Percentiles rank a stretch among this genome's conserved stretches.
Conservation (phyloP, 371 early-diverging fungal species). For the Blakeslea trispora region DNA sequence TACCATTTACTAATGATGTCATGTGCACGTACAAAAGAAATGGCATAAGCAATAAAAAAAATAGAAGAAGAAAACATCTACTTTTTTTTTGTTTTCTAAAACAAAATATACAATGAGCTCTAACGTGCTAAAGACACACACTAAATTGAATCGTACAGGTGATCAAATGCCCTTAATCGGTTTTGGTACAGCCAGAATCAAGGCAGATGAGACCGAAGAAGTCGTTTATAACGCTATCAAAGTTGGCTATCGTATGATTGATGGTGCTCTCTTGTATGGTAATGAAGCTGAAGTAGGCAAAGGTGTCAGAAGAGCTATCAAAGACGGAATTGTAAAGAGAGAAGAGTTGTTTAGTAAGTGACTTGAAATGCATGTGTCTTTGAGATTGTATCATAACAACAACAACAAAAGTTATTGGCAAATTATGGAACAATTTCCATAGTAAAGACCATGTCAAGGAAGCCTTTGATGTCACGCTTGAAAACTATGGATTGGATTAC, state of each 20-base stretch:
- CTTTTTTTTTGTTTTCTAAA: too few relatives aligned
- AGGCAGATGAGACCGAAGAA: constrained; percentile 32
- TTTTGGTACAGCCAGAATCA: constrained; percentile 47
- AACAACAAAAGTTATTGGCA: constrained; percentile 63
- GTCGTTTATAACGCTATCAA: constrained; percentile 55
- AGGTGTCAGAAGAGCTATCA: constrained; percentile 54
- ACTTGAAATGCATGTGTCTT: background rate
- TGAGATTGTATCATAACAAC: background rate
- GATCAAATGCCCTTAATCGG: constrained; percentile 52
- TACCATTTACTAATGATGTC: too few relatives aligned
- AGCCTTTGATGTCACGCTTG: constrained; percentile 47
- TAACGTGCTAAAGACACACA: background rate
- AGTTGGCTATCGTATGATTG: constrained; percentile 49
- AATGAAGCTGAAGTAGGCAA: constrained; percentile 75
- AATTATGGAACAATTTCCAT: constrained; percentile 69
- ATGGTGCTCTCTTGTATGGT: constrained; percentile 52
- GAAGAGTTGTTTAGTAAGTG: constrained; percentile 53
- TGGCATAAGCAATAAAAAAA: too few relatives aligned
- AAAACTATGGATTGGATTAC: constrained; percentile 56
- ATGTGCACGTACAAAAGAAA: too few relatives aligned
- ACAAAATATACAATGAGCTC: background rate
- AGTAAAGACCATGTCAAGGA: constrained; percentile 48
- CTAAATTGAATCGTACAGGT: constrained; percentile 37
- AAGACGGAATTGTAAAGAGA: constrained; percentile 62
- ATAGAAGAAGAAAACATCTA: too few relatives aligned